Base-by-base conservation (phyloP, 345 rosid species). In the Salix arbutifolia region DNA sequence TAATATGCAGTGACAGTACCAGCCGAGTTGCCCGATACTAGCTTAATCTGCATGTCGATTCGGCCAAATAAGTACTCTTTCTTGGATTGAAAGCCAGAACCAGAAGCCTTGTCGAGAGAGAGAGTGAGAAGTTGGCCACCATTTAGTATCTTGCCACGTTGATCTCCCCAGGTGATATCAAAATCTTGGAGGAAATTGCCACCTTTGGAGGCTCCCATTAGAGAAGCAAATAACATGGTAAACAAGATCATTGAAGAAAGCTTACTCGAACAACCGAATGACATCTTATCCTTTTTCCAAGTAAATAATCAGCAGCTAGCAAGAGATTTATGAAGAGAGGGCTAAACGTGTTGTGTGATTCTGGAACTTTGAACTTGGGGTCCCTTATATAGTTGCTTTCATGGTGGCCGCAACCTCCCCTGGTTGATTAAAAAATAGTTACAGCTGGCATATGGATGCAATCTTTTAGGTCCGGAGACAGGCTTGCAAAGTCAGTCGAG, bases 11-110 rank as follows among this genome's bases (percentile, higher is more conserved):
- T 62, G 58, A 73, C 76, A 6, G 69, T 61, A 35, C 76, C 76
- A 2, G 76, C 76, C 5, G 76, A 73, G 76, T 73, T 73, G 58
- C 76, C 76, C 16, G 76, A 4, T 25, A 73, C 76, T 9, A 73
- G 42, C 35, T 73, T 73, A 26, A 73, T 62, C 26, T 73, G 69
- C 76, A 62, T 42, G 48, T 73, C 76, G 28, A 73, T 40, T 62
- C 76, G 42, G 19, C 76, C 76, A 18, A 73, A 73, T 11, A 73
- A 42, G 58, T 62, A 73, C 42, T 73, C 58, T 18, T 73, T 61
- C 69, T 62, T 73, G 53, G 76, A 73, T 48, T 58, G 69, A 12
- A 73, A 73, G 25, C 76, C 76, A 6, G 76, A 62, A 25, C 76
- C 76, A 10, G 69, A 61, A 28, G 17, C 44, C 33, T 44, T 73